phyloP scores from a whole-genome alignment of 2,329 filamentous ascomycete species.

The Monilinia vaccinii-corymbosi region DNA sequence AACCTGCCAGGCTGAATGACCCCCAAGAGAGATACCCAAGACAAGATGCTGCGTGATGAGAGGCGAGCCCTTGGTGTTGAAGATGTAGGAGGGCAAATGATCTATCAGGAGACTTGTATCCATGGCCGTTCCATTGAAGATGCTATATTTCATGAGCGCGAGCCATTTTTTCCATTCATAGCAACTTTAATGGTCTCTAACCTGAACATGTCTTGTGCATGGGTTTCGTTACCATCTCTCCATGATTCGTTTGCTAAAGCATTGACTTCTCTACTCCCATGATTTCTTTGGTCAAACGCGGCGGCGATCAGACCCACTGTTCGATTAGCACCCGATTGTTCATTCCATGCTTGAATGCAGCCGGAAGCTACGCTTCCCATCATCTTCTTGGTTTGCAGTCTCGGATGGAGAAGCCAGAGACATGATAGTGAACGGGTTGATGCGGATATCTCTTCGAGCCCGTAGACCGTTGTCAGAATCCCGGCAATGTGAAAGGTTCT shows the following conservation, averaged over 20 bases:
- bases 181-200: background rate
- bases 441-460: constrained; percentile 61
- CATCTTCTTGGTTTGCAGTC: constrained; percentile 57
- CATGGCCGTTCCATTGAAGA: constrained; percentile 61
- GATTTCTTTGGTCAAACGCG: constrained; percentile 88
- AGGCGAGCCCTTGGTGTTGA: constrained; percentile 38
- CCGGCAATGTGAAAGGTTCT: constrained; percentile 66
- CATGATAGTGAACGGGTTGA: constrained; percentile 52
- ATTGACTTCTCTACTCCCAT: constrained; percentile 65
- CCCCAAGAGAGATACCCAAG: constrained; percentile 77
- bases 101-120: constrained; percentile 72
- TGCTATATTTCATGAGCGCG: constrained; percentile 33
- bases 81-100: constrained; percentile 67
- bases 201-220: constrained; percentile 85
- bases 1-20: constrained; percentile 79
- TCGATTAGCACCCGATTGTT: constrained; percentile 24
- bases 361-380: constrained; percentile 71
- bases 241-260: constrained; percentile 65
- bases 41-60: constrained; percentile 57
- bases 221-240: constrained; percentile 61
- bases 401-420: constrained; percentile 86
- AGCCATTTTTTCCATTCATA: background rate
- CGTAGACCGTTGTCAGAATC: constrained; percentile 71
- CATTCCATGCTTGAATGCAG: constrained; percentile 60
- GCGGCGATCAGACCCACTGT: constrained; percentile 60